Evolutionary conservation across 228 moss, liverwort and hornwort genomes (phyloP).

Genomic region (Sphagnum fallax): DNA sequence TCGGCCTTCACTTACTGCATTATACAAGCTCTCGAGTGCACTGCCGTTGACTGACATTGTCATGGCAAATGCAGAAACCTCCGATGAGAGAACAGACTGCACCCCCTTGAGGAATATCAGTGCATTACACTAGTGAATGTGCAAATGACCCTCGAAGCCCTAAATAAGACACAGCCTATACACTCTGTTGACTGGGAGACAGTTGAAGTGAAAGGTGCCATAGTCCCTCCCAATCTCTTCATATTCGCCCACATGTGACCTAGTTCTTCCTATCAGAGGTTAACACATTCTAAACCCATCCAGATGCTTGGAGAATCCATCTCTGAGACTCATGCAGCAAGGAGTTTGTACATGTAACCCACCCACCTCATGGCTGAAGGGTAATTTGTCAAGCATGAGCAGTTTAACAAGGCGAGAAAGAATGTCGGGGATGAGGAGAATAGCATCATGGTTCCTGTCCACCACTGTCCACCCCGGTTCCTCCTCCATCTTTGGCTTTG

Average conservation of each 20-base stretch:
- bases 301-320: too few relatives aligned
- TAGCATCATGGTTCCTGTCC: slow-evolving; percentile 59
- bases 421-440: slow-evolving; percentile 50
- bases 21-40: slow-evolving; percentile 38
- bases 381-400: slow-evolving; percentile 39
- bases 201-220: too few relatives aligned
- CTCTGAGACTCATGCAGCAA: too few relatives aligned
- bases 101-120: background rate
- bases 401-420: slow-evolving; percentile 66
- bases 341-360: too few relatives aligned
- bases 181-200: too few relatives aligned
- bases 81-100: slow-evolving; percentile 33
- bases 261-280: too few relatives aligned
- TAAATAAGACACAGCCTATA: too few relatives aligned
- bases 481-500: slow-evolving; percentile 32
- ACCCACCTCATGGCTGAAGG: slow-evolving; percentile 37
- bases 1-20: slow-evolving; percentile 37
- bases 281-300: too few relatives aligned
- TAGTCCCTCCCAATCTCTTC: too few relatives aligned
- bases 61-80: slow-evolving; percentile 31
- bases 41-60: slow-evolving; percentile 27
- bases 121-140: too few relatives aligned
- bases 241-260: too few relatives aligned
- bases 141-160: too few relatives aligned
- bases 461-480: slow-evolving; percentile 40